A percentile compares a stretch with the other conserved stretches of the same genome.
Conservation (phyloP, 345 rosid genomes). For the Combretum micranthum region DNA sequence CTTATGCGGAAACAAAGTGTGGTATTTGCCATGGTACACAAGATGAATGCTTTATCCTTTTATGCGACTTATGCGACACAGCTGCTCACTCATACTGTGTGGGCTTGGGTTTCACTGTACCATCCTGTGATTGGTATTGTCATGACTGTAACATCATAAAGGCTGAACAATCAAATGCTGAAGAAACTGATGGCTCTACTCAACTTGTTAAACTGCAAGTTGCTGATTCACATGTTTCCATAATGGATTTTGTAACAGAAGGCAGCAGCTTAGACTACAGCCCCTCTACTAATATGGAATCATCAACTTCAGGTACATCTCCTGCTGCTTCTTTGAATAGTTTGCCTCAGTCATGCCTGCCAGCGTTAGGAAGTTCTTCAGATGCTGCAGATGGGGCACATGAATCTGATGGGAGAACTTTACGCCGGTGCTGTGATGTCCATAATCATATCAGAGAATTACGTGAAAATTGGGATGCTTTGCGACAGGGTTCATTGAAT, state of each 20-base stretch:
- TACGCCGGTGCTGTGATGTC: slow-evolving; percentile 34
- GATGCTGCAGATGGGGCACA: slow-evolving; percentile 9
- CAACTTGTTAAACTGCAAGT: slow-evolving; percentile 3
- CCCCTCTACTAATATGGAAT: background rate
- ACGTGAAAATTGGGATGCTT: slow-evolving; percentile 48
- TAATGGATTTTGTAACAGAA: slow-evolving; percentile 26
- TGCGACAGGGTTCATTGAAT: slow-evolving; percentile 33
- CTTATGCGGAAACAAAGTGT: slow-evolving; percentile 33
- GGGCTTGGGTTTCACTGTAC: slow-evolving; percentile 46
- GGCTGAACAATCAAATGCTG: slow-evolving; percentile 27
- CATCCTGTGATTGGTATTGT: slow-evolving; percentile 70
- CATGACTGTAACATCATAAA: slow-evolving; percentile 41
- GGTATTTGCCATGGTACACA: slow-evolving; percentile 21
- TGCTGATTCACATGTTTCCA: slow-evolving; percentile 16
- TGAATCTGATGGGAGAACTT: slow-evolving; percentile 34
- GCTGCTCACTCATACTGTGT: slow-evolving; percentile 55
- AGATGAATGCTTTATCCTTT: slow-evolving; percentile 38
- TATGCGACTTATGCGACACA: slow-evolving; percentile 55
- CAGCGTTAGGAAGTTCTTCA: slow-evolving; percentile 9
- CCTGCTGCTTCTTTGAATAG: background rate
- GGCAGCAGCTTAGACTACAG: background rate
- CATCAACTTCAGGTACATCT: background rate
- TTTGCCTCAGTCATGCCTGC: background rate
- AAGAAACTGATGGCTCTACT: slow-evolving; percentile 12
- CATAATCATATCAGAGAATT: slow-evolving; percentile 26